Conservation (phyloP, 2,329 filamentous ascomycete genomes). For the Colletotrichum sp. region DNA sequence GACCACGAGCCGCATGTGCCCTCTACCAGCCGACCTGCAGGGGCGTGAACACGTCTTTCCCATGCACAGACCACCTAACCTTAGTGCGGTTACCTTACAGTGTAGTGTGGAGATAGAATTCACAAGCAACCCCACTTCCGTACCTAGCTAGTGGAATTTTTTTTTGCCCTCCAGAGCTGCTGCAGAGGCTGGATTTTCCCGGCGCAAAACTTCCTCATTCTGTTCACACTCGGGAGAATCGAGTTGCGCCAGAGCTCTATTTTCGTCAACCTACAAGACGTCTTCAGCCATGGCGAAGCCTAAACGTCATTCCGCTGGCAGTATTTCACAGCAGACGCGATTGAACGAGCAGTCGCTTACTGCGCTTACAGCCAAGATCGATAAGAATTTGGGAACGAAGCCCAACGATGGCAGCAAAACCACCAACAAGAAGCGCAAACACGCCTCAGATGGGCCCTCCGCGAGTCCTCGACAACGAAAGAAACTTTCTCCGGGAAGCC, state of each 20-base stretch:
- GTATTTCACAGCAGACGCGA: neutral
- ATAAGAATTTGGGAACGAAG: slow-evolving; percentile 50
- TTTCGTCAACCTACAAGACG: neutral
- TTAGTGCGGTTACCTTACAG: neutral
- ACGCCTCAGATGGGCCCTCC: neutral
- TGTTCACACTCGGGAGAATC: neutral
- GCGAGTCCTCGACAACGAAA: slow-evolving; percentile 2
- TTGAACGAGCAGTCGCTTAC: slow-evolving; percentile 58
- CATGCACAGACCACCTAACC: neutral
- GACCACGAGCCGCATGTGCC: neutral
- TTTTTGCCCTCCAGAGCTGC: neutral
- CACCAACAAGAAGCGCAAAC: slow-evolving; percentile 43
- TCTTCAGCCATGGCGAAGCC: slow-evolving; percentile 3
- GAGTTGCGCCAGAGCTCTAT: neutral
- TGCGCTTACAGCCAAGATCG: slow-evolving; percentile 61
- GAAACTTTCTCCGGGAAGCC: neutral
- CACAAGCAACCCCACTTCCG: neutral
- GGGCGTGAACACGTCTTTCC: neutral
- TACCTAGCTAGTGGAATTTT: neutral
- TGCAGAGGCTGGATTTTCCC: neutral
- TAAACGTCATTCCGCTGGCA: neutral
- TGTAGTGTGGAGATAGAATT: neutral
- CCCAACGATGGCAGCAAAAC: slow-evolving; percentile 49
- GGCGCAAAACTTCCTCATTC: neutral
- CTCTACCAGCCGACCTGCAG: neutral